A percentile compares a stretch with the other conserved stretches of the same genome.
Evolutionary conservation across 768 basidiomycete genomes (phyloP).

Genomic region (Hericium erinaceus): DNA sequence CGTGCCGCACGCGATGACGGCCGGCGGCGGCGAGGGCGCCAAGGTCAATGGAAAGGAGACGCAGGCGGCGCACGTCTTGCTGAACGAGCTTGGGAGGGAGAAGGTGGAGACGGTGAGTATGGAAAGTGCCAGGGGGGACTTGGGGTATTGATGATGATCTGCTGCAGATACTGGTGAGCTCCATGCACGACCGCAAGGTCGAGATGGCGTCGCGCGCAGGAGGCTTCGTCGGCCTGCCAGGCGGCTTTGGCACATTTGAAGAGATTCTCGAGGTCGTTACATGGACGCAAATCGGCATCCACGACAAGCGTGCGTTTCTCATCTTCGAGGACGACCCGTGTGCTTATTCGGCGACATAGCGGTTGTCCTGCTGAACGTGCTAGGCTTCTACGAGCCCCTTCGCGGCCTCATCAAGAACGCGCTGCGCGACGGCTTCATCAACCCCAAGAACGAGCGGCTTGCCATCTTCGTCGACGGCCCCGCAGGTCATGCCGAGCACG

Average conservation of each 20-base stretch:
- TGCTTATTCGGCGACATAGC: constrained; percentile 31
- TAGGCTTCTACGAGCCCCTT: constrained; percentile 77
- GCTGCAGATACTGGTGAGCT: constrained; percentile 55
- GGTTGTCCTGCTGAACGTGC: constrained; percentile 81
- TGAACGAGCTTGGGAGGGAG: constrained; percentile 25
- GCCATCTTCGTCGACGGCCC: constrained; percentile 75
- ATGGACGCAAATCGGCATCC: constrained; percentile 89
- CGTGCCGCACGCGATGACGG: constrained; percentile 67
- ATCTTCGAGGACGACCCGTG: background rate
- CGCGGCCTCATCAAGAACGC: constrained; percentile 61
- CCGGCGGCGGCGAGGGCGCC: constrained; percentile 52
- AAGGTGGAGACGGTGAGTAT: constrained; percentile 20
- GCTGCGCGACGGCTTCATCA: constrained; percentile 68
- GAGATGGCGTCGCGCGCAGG: constrained; percentile 78
- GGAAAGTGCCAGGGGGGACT: background rate
- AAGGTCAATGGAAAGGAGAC: constrained; percentile 26
- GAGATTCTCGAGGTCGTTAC: constrained; percentile 93
- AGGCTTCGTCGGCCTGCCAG: constrained; percentile 85
- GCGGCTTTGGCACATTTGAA: constrained; percentile 93
- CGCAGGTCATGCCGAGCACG: constrained; percentile 38
- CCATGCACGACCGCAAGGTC: constrained; percentile 85
- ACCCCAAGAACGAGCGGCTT: constrained; percentile 46
- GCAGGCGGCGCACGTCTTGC: constrained; percentile 12
- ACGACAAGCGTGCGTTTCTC: constrained; percentile 59
- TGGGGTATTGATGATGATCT: background rate